phyloP scores from a whole-genome alignment of 139 green algal species.

The Chlorella sorokiniana region DNA sequence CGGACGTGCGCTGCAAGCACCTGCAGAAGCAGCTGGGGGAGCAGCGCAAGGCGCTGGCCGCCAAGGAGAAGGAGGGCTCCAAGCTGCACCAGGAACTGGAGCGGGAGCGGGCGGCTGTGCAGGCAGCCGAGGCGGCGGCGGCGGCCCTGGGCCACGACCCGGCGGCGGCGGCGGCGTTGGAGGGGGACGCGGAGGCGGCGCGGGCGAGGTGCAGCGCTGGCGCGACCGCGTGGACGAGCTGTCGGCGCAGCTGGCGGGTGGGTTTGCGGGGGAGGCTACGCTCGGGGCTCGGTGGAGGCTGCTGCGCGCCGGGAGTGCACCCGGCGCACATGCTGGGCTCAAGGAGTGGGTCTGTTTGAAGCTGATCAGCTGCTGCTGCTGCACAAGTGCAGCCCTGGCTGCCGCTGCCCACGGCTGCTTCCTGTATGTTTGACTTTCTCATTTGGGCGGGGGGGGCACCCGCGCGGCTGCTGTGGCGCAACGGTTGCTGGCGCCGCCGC shows the following conservation, averaged over 20 bases:
- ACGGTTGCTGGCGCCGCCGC: too few species aligned
- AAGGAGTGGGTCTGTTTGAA: too few species aligned
- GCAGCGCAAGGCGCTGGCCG: constrained; percentile 66
- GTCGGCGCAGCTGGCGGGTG: constrained; percentile 55
- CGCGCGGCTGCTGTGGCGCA: too few species aligned
- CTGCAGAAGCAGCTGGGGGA: constrained; percentile 81
- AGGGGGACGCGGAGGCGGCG: constrained; percentile 49
- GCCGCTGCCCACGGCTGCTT: too few species aligned
- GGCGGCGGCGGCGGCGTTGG: constrained; percentile 47
- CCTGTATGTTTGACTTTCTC: too few species aligned
- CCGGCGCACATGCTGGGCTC: too few species aligned
- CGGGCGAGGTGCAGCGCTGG: constrained; percentile 40
- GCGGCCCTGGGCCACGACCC: too few species aligned
- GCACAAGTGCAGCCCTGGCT: too few species aligned
- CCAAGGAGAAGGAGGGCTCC: constrained; percentile 80
- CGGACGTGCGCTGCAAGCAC: constrained; percentile 75
- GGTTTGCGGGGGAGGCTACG: background rate
- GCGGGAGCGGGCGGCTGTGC: constrained; percentile 50
- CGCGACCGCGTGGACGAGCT: constrained; percentile 66
- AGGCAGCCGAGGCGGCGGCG: too few species aligned
- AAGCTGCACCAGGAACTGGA: constrained; percentile 66
- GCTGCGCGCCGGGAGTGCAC: background rate
- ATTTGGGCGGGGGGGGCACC: too few species aligned
- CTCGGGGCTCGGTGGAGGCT: background rate
- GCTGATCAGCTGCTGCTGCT: too few species aligned